Base-by-base conservation (phyloP, 1,284 basidiomycete species). In the Mixia osmundae region DNA sequence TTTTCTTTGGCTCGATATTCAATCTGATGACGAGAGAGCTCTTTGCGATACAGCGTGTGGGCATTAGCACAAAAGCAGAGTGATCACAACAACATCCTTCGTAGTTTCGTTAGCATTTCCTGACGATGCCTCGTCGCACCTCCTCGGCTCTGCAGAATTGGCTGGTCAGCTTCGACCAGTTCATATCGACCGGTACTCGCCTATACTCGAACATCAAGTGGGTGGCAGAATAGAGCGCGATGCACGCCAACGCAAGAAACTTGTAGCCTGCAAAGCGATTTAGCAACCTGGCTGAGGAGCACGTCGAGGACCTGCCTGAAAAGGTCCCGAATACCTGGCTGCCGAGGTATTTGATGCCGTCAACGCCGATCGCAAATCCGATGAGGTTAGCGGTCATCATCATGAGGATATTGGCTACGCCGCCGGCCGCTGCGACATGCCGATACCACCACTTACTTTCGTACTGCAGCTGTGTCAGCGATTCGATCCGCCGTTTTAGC, bases 141-240 rank as follows among this genome's bases (percentile, higher is more conserved):
- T 70, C 68, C 43, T 65, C 63, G 45, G 63, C 63, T 32, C 63
- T 63, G 44, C 29, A 23, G 25, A 33, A 30, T 35, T 35, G 39
- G 10, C 20, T 7, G 20, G 3, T 5, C 10, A 10, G 20, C 19
- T 10, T 10, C 14, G 28, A 22, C 27, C 15, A 30, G 22, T 30
- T 15, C 24, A 27, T 22, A 21, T 2, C 2, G 18, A 33, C n/a
- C 21, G 12, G 21, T 8, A 27, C 44, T 41, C 23, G 44, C 42
- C 82, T 61, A 55, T 91, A 91, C 53, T 91, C 85, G 43, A 91
- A 83, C 89, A 95, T 94, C 33, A 91, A 57, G 54, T 95, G 89
- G 0, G 72, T 71, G 1, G 66, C 80, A 14, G 83, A 64, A 51
- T 85, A 95, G 21, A 95, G 42, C 46, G 71, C 73, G 1, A 53